Conservation (phyloP, 2,329 filamentous ascomycete genomes). For the Pestalotiopsis sp. region DNA sequence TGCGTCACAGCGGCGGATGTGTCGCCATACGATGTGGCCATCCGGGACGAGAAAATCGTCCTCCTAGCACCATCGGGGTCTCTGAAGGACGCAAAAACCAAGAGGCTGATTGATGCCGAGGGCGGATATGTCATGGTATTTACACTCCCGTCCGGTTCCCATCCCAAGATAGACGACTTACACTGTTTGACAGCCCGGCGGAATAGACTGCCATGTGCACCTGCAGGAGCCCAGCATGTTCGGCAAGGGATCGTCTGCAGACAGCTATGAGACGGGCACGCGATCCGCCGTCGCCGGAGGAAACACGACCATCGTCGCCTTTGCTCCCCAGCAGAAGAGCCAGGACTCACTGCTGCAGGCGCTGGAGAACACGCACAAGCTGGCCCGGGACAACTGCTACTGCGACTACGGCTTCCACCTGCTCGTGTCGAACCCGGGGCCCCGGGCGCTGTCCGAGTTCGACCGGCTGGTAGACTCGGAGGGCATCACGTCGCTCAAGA, state of each 20-base stretch:
- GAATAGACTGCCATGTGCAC: constrained; percentile 43
- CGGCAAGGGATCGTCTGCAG: constrained; percentile 32
- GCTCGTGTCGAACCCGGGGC: constrained; percentile 43
- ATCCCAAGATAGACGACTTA: background rate
- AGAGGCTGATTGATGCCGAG: constrained; percentile 41
- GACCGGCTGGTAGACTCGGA: constrained; percentile 36
- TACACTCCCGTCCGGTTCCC: background rate
- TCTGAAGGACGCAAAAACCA: constrained; percentile 29
- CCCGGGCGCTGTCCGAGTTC: constrained; percentile 41
- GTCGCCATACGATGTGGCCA: constrained; percentile 41
- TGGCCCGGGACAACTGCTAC: constrained; percentile 41
- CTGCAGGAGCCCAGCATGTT: constrained; percentile 41
- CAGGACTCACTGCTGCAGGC: constrained; percentile 28
- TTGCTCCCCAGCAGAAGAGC: constrained; percentile 54
- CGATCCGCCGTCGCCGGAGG: constrained; percentile 60
- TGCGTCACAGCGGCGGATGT: constrained; percentile 45
- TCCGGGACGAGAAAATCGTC: constrained; percentile 45
- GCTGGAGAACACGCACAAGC: constrained; percentile 48
- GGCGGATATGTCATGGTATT: constrained; percentile 43
- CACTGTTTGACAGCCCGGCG: constrained; percentile 31
- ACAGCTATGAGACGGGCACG: constrained; percentile 45
- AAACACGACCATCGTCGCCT: constrained; percentile 60
- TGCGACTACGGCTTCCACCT: constrained; percentile 52
- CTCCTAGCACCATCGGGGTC: constrained; percentile 40
- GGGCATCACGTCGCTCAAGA: constrained; percentile 45